phyloP scores from a whole-genome alignment of 2,329 filamentous ascomycete genomes.

The Monilinia laxa region DNA sequence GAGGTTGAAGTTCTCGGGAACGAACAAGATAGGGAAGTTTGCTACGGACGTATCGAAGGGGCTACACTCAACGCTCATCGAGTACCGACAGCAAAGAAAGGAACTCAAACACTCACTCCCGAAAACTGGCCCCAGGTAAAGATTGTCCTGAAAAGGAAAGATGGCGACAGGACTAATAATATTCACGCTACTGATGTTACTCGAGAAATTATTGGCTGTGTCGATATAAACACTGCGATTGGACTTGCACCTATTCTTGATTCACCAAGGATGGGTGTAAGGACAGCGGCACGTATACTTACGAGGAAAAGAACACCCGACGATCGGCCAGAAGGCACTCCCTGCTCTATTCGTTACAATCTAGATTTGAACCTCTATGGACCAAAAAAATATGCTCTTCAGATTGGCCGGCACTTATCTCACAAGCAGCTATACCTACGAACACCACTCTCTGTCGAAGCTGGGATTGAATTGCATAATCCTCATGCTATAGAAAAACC shows the following conservation, averaged over 20 bases:
- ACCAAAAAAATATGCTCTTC: conserved; percentile 61
- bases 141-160: conserved; percentile 62
- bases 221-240: conserved; percentile 66
- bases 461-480: conserved; percentile 71
- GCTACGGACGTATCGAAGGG: conserved; percentile 73
- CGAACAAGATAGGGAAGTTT: conserved; percentile 68
- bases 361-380: conserved; percentile 80
- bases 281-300: conserved; percentile 70
- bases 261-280: conserved; percentile 55
- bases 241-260: conserved; percentile 75
- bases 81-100: conserved; percentile 68
- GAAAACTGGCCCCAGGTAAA: conserved; percentile 72
- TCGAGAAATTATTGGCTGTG: conserved; percentile 68
- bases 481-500: conserved; percentile 55
- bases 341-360: conserved; percentile 59
- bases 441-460: conserved; percentile 63
- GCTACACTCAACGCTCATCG: conserved; percentile 64
- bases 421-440: conserved; percentile 67
- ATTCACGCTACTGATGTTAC: conserved; percentile 75
- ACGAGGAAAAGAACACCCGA: conserved; percentile 59
- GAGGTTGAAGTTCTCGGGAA: conserved; percentile 59
- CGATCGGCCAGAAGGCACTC: conserved; percentile 61
- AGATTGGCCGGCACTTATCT: conserved; percentile 67
- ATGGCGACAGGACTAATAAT: conserved; percentile 54
- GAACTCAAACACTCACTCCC: conserved; percentile 55